Conservation (phyloP, 129 eudicot species). For the Pittosporum tobira region DNA sequence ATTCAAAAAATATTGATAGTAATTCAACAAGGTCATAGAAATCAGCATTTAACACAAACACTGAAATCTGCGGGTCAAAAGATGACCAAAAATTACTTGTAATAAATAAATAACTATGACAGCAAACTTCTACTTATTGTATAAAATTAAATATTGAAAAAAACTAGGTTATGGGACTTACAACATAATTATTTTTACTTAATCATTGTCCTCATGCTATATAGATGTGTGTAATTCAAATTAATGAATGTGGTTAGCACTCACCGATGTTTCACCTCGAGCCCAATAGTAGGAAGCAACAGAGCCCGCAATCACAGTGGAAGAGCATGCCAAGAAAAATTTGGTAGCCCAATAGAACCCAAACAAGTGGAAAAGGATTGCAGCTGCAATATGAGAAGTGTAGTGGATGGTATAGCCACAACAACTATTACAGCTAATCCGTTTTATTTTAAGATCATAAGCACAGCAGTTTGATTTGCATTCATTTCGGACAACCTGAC, state of each 20-base stretch:
- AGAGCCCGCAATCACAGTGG: conserved; percentile 88
- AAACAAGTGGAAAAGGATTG: conserved; percentile 69
- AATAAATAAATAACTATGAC: too few relatives aligned
- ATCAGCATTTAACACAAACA: neutral
- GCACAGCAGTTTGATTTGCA: conserved; percentile 87
- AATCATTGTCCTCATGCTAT: neutral
- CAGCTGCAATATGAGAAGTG: conserved; percentile 72
- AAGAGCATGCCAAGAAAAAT: conserved; percentile 66
- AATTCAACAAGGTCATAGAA: neutral
- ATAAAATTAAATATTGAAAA: too few relatives aligned
- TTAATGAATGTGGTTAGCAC: conserved; percentile 10
- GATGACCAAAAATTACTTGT: too few relatives aligned
- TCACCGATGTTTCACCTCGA: conserved; percentile 71
- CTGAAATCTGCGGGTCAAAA: too few relatives aligned
- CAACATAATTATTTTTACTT: too few relatives aligned
- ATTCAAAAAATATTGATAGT: neutral
- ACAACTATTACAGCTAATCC: conserved; percentile 72
- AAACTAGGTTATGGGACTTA: too few relatives aligned
- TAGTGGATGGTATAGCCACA: conserved; percentile 80
- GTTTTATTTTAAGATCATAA: conserved; percentile 55
- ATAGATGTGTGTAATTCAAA: too few relatives aligned
- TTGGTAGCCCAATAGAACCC: conserved; percentile 97
- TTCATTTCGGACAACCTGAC: conserved; percentile 58
- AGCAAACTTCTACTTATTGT: too few relatives aligned
- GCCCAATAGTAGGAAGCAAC: conserved; percentile 98